A percentile compares a stretch with the other conserved stretches of the same genome.
Conservation (phyloP, 1,284 basidiomycete species). For the Tylopilus orsonianus region DNA sequence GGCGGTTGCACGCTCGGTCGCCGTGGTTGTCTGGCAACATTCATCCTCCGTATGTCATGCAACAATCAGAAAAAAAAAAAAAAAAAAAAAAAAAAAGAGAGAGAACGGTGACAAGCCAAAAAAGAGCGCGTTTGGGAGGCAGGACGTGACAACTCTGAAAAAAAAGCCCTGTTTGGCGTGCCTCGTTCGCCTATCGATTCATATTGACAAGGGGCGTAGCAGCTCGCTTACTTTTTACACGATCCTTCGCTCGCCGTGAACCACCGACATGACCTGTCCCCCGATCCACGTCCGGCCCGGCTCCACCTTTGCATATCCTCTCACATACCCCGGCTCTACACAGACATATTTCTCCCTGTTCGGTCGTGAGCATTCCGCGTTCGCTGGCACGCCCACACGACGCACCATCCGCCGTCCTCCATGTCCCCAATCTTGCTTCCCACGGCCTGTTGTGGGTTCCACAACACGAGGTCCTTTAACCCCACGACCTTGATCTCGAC, state of each 20-base stretch:
- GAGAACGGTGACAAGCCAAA: background rate
- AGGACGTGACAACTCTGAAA: background rate
- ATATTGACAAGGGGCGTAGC: background rate
- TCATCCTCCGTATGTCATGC: slow-evolving; percentile 11
- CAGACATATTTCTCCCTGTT: slow-evolving; percentile 78
- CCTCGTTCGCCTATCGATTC: background rate
- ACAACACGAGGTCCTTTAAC: slow-evolving; percentile 79
- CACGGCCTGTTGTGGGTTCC: slow-evolving; percentile 77
- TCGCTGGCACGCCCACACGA: background rate
- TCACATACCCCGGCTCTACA: slow-evolving; percentile 83
- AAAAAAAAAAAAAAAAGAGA: background rate
- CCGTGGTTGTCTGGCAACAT: slow-evolving; percentile 14
- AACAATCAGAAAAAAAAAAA: background rate
- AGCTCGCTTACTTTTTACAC: too few species aligned
- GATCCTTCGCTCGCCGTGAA: slow-evolving; percentile 28
- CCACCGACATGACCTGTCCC: slow-evolving; percentile 62
- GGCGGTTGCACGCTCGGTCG: slow-evolving; percentile 29
- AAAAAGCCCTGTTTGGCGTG: too few species aligned
- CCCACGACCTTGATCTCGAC: slow-evolving; percentile 58
- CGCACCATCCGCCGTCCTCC: slow-evolving; percentile 84
- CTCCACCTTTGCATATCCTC: slow-evolving; percentile 59
- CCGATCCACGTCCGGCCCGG: slow-evolving; percentile 73
- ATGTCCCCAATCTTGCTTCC: slow-evolving; percentile 81
- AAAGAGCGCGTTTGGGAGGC: too few species aligned
- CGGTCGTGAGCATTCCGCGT: slow-evolving; percentile 2